Percentiles rank a stretch among this genome's conserved stretches.
Conservation (phyloP, 768 basidiomycete genomes). For the Tubosaeta brunneosetosa region DNA sequence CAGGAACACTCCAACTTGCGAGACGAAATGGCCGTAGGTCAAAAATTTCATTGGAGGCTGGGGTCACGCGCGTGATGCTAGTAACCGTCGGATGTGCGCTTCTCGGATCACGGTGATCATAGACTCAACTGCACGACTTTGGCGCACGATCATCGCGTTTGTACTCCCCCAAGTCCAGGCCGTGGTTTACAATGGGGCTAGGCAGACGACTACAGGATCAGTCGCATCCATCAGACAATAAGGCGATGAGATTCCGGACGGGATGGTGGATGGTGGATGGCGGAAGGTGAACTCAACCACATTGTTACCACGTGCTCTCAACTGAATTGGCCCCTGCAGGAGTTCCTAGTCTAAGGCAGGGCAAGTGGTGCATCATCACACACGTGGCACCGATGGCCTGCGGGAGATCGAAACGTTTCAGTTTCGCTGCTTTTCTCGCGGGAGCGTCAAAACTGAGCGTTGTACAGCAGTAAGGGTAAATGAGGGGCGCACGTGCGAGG, state of each 20-base stretch:
- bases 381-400: not conserved
- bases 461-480: not conserved
- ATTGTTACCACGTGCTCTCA: not conserved
- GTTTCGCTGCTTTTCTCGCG: not conserved
- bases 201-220: not conserved
- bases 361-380: not conserved
- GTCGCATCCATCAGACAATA: too few species aligned
- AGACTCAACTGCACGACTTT: not conserved
- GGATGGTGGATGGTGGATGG: not conserved
- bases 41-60: not conserved
- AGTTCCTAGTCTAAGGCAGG: not conserved
- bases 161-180: not conserved
- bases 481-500: too few species aligned
- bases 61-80: too few species aligned
- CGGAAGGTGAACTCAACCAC: not conserved
- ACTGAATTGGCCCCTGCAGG: not conserved
- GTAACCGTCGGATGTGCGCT: too few species aligned
- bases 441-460: not conserved
- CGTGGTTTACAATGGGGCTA: not conserved
- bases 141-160: not conserved
- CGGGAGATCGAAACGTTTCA: too few species aligned
- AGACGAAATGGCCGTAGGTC: not conserved
- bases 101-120: not conserved
- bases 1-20: not conserved
- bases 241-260: not conserved